Evolutionary conservation across 192 early-diverging fungal species (phyloP), one percentile per base, ranked within the genome.

Genomic region (Blastocladiella britannica): DNA sequence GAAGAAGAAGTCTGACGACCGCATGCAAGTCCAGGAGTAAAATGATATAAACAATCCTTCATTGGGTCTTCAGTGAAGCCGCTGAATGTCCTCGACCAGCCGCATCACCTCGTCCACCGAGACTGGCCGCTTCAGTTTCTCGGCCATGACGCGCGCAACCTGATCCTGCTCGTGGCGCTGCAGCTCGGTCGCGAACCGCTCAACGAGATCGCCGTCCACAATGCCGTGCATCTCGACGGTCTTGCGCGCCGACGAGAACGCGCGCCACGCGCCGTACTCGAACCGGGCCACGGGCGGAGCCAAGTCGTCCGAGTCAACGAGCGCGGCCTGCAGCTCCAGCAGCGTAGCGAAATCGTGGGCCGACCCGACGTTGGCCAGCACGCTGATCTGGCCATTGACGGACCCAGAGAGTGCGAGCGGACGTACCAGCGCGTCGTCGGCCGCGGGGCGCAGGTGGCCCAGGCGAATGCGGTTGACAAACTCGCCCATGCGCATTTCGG

Each of bases 181-280:
- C n/a, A n/a, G n/a, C n/a, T n/a, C n/a, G n/a, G n/a, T n/a, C n/a
- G n/a, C n/a, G n/a, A n/a, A 93, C 51, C 66, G 60, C 65, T 93
- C 88, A n/a, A 97, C 76, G 53, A 97, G 59, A 64, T 93, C 92
- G 4, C 93, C 93, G 64, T 97, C 91, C 43, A 97, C 64, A 58
- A 86, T 84, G 0, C 78, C 77, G 28, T 68, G 69, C 7, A 73
- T 57, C 12, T 70, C 60, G 5, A 59, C 54, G 0, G 54, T 65
- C 12, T 74, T 64, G 28, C 69, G 67, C 23, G 80, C 79, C 29
- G 75, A 81, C 25, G 51, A 58, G 58, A 78, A 88, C 0, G 62
- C 60, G 15, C 88, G 75, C 83, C 82, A 93, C 6, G 68, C 74
- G 51, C 55, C 56, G 65, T 88, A 80, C 28, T 64, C 64, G 52